Percentiles rank a stretch among this genome's conserved stretches.
Evolutionary conservation across 805 yeast genomes (phyloP).

Genomic region (Candida tibetensis): DNA sequence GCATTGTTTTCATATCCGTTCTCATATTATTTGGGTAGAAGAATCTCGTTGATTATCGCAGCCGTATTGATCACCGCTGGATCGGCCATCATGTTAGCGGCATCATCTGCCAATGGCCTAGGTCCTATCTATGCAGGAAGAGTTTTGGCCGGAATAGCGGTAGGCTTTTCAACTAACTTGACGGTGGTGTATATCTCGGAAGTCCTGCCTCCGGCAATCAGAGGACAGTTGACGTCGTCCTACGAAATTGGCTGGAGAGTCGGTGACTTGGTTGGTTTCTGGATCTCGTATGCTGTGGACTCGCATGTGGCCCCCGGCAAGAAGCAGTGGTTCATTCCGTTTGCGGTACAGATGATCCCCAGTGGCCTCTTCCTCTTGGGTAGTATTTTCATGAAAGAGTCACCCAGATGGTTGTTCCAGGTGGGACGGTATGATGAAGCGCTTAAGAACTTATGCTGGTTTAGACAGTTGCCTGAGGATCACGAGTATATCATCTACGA

Average conservation of each 20-base stretch:
- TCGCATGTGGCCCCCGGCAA: constrained; percentile 22
- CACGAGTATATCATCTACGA: constrained; percentile 36
- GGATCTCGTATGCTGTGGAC: constrained; percentile 35
- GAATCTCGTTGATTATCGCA: constrained; percentile 29
- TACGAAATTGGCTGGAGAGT: constrained; percentile 40
- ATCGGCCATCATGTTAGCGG: constrained; percentile 36
- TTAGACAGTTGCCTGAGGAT: constrained; percentile 31
- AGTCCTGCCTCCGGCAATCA: constrained; percentile 34
- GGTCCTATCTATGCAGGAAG: constrained; percentile 39
- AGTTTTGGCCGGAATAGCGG: constrained; percentile 35
- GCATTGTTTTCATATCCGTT: constrained; percentile 37
- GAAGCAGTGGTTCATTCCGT: constrained; percentile 39
- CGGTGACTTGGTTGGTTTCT: constrained; percentile 39
- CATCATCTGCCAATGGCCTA: constrained; percentile 23
- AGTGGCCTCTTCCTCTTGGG: constrained; percentile 34
- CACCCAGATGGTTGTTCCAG: constrained; percentile 36
- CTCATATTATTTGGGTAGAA: constrained; percentile 33
- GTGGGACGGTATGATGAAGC: constrained; percentile 32
- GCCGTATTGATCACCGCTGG: constrained; percentile 33
- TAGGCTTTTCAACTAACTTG: constrained; percentile 35
- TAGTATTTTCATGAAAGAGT: constrained; percentile 30
- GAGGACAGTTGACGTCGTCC: constrained; percentile 30
- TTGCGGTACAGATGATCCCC: constrained; percentile 39
- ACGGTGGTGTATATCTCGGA: constrained; percentile 37
- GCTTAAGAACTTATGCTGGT: constrained; percentile 32